Evolutionary conservation across 208 protist genomes (phyloP), one percentile per base, ranked within the genome.

Genomic region (Trypanosoma theileri): DNA sequence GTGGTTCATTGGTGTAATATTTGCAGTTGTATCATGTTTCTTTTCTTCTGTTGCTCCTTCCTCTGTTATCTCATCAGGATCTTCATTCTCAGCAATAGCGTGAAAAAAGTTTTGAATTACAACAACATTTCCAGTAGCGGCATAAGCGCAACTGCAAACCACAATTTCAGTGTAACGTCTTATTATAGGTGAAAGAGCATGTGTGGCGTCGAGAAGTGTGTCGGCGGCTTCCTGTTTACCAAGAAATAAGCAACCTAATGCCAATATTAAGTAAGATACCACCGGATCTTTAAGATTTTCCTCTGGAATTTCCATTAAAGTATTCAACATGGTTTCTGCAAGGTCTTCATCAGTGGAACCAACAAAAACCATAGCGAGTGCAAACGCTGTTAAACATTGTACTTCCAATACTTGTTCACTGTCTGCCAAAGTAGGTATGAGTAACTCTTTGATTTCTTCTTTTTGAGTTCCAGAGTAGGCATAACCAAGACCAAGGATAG

Each of bases 81-180:
- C 90, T n/a, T 79, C 73, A 59, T 88, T 97, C 61, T 97, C 93
- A n/a, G 97, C 91, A 28, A 99, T 89, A 44, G 93, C 93, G 69
- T 97, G 89, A 57, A 99, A 93, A 59, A 99, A 79, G 45, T 96
- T 89, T 84, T 99, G 98, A 54, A 99, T 96, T 45, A 98, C 93
- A 6, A 99, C 83, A 12, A 99, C 98, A 75, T 99, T 99, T 48
- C 98, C 98, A 7, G 98, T 99, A 12, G 96, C 98, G 13, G 98
- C 98, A 78, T 99, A 99, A 3, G 99, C 98, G 67, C 97, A 99
- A 35, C 91, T 93, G 52, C 98, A 94, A 14, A 99, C 72, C 1
- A 98, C 97, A 17, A 98, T 87, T 56, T 88, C 75, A 6, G 92
- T 82, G 82, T 98, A 99, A 51, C 92, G 74, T 19, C 86, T 85